These are phyloP conservation scores for Cucurbitaria berberidis DNA, from an alignment of 2,329 filamentous ascomycete species.

Conservation along the genomic window DNA sequence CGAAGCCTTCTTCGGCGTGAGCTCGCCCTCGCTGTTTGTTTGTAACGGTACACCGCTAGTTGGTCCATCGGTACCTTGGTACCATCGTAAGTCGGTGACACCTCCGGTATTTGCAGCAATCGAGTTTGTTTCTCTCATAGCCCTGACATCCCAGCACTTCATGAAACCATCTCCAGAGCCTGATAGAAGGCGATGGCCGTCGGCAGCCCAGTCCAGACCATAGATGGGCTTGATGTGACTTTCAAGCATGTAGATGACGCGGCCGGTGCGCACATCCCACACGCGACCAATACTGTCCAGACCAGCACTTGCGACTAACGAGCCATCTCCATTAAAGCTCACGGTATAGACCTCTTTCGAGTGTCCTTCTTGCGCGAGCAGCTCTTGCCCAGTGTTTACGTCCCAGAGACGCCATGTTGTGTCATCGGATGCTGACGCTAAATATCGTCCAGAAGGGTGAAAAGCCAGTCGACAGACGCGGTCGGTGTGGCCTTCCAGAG, in stretches of 20 bases:
- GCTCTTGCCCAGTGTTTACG: constrained; percentile 80
- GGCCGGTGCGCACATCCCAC: constrained; percentile 91
- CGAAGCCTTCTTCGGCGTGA: constrained; percentile 78
- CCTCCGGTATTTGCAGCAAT: constrained; percentile 91
- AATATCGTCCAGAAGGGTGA: constrained; percentile 86
- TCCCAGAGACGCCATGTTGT: constrained; percentile 98
- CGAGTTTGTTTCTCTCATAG: constrained; percentile 80
- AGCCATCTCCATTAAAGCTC: constrained; percentile 89
- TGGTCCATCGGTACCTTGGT: constrained; percentile 82
- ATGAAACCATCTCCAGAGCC: constrained; percentile 94
- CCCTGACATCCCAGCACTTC: constrained; percentile 96
- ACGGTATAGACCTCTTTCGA: constrained; percentile 91
- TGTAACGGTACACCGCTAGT: constrained; percentile 66
- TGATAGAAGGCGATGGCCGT: constrained; percentile 90
- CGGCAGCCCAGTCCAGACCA: constrained; percentile 87
- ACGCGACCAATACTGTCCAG: constrained; percentile 93
- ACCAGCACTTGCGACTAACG: constrained; percentile 87
- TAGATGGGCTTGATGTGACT: constrained; percentile 94
- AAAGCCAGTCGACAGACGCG: constrained; percentile 93
- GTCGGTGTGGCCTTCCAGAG: constrained; percentile 80
- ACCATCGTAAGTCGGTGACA: constrained; percentile 93
- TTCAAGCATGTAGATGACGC: constrained; percentile 95
- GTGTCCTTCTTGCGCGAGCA: constrained; percentile 91
- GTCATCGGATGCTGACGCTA: constrained; percentile 93
- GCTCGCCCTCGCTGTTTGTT: constrained; percentile 68